A percentile compares a stretch with the other conserved stretches of the same genome.
phyloP scores from a whole-genome alignment of 306 rosid genomes.

The Spatholobus suberectus region DNA sequence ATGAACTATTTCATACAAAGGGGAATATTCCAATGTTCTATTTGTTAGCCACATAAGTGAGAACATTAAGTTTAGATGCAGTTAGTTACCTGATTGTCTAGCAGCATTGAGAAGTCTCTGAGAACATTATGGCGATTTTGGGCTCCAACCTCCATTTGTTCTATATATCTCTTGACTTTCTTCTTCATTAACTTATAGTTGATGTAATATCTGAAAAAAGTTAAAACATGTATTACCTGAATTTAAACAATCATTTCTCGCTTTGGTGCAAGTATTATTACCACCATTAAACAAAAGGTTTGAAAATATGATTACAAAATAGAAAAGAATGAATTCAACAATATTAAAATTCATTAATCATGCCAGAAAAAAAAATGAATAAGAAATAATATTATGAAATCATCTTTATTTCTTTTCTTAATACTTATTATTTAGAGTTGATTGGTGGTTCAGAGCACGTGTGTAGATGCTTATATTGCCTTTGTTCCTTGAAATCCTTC shows the following conservation, averaged over 20 bases:
- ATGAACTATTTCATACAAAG: background rate
- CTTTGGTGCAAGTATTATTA: background rate
- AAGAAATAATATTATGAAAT: background rate
- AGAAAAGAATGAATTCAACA: constrained; percentile 12
- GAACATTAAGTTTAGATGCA: background rate
- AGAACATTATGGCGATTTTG: constrained; percentile 67
- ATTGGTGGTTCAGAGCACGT: background rate
- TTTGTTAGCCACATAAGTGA: background rate
- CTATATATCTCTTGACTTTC: constrained; percentile 70
- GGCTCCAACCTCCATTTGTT: constrained; percentile 66
- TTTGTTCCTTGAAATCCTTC: background rate
- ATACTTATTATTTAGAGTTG: background rate
- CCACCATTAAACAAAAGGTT: background rate
- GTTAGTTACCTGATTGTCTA: constrained; percentile 71
- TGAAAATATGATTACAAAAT: background rate
- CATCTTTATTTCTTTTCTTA: background rate
- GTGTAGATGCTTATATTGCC: background rate
- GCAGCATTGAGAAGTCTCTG: constrained; percentile 73
- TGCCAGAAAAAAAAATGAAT: background rate
- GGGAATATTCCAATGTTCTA: background rate
- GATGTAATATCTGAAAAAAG: constrained; percentile 66
- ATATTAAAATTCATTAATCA: background rate
- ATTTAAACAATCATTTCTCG: background rate
- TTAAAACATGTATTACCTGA: constrained; percentile 2
- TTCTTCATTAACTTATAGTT: constrained; percentile 88